Base-by-base conservation (phyloP, 306 rosid species). In the Albizia julibrissin region DNA sequence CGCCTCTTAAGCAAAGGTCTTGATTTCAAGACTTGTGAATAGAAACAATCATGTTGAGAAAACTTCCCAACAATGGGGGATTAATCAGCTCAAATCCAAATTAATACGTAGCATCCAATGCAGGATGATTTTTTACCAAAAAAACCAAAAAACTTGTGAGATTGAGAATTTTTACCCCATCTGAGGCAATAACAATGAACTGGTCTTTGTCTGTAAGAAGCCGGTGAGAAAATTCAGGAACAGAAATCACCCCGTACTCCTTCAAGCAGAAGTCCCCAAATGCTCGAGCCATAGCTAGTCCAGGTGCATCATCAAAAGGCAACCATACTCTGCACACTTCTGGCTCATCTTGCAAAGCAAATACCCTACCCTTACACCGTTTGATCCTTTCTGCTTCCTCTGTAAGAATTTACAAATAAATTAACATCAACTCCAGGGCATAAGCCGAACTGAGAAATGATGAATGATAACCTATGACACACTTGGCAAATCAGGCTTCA, bases 251-350 rank as follows among this genome's bases (percentile, higher is more conserved):
- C 66, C 98, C 99, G 39, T 93, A 96, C 40, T 96, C 97, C 89
- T 96, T 96, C 90, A 96, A 90, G 81, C 97, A 93, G 86, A 93
- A 96, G 85, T 93, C 98, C 4, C 98, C 99, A 77, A 93, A 93
- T 46, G 99, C 99, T 81, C 99, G 89, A 89, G 99, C 98, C 99
- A 96, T 96, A 33, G 99, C 99, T 87, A 96, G 82, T 26, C 99
- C 99, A 22, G 98, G 99, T 24, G 99, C 98, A 87, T 96, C 92
- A 76, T 96, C 98, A 71, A 86, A 93, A 6, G 99, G 98, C 84
- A 96, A 78, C 98, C 99, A 96, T 26, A 96, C 98, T 84, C 99
- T 85, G 22, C 89, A 84, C 72, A 96, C 99, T 90, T 91, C 97
- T 49, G 99, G 99, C 74, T 96, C 99, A 90, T 96, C 99, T 86